A percentile compares a stretch with the other conserved stretches of the same genome.
These are phyloP conservation scores for Erodium maritimum DNA, from an alignment of 345 rosid genomes.

Conservation along the genomic window DNA sequence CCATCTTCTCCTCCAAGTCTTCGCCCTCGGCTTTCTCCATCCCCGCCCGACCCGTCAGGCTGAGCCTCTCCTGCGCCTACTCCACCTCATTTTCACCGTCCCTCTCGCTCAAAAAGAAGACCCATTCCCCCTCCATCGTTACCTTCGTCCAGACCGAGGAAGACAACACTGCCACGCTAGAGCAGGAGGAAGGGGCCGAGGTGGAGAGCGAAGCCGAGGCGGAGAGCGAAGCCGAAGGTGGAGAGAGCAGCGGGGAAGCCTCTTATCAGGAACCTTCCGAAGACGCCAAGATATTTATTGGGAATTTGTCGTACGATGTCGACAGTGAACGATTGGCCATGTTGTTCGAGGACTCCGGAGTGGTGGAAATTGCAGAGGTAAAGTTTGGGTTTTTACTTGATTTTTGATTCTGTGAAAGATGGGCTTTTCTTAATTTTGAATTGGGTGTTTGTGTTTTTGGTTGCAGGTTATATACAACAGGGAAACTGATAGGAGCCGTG, in stretches of 20 bases:
- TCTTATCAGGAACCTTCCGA: conserved; percentile 39
- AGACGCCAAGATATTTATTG: conserved; percentile 81
- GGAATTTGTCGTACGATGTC: conserved; percentile 69
- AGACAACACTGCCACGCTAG: conserved; percentile 22
- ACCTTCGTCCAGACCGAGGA: conserved; percentile 48
- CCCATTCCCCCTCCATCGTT: conserved; percentile 27
- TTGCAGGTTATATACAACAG: conserved; percentile 72
- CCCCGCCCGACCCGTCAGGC: not conserved
- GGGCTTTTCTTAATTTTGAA: not conserved
- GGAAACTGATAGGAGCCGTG: conserved; percentile 80
- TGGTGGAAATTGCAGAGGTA: conserved; percentile 95
- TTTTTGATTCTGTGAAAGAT: not conserved
- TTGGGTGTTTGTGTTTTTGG: not conserved
- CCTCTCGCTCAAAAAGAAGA: conserved; percentile 15
- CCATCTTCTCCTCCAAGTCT: conserved; percentile 4
- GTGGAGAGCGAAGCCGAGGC: conserved; percentile 23
- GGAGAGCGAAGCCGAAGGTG: conserved; percentile 28
- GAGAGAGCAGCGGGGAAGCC: conserved; percentile 12
- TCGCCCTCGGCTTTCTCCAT: conserved; percentile 1
- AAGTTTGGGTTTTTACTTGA: not conserved
- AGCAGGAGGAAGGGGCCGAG: conserved; percentile 20
- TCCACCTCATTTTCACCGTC: too few relatives aligned
- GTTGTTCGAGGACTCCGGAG: conserved; percentile 82
- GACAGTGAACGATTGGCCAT: conserved; percentile 72
- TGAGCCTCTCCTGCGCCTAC: conserved; percentile 3